Evolutionary conservation across 306 rosid genomes (phyloP), one percentile per base, ranked within the genome.

Genomic region (Corylus avellana): DNA sequence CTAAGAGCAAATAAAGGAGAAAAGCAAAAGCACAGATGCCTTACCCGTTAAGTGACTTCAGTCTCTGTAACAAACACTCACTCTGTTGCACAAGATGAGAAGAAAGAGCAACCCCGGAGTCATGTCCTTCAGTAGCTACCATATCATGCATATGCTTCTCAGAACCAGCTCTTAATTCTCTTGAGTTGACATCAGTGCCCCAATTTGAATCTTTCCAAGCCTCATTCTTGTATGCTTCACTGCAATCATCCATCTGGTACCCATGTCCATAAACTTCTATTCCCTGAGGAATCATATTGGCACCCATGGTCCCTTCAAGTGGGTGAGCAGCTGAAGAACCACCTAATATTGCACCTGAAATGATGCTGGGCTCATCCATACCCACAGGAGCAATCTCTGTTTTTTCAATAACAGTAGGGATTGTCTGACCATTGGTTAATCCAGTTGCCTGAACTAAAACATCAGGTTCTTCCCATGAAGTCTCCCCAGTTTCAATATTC

Each of bases 401-500:
- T 61, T 57, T 79, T 80, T 82, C 88, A 68, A 58, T 54, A 63
- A 55, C 64, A 59, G 88, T 75, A 72, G 81, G 72, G 81, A 73
- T 70, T 39, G 67, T 74, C 56, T 64, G 76, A 54, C 86, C 87
- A 86, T 75, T 55, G 37, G 82, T 73, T 47, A 86, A 75, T 83
- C 87, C 91, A 77, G 87, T 80, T 53, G 79, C 86, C 84, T 78
- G 92, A 73, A 81, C 83, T 85, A 90, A 83, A 72, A 81, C 93
- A 75, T 85, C 93, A 13, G 99, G 99, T 44, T 89, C 84, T 81
- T 89, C 97, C 99, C 99, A 96, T 47, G 99, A 96, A 50, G 99
- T 96, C 86, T 93, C 99, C 48, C 99, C 99, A 17, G 98, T 93
- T 84, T 82, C 93, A 74, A 83, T 83, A 77, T 96, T 96, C 99